Base-by-base conservation (phyloP, 306 rosid species). In the Pyrus bretschneideri region DNA sequence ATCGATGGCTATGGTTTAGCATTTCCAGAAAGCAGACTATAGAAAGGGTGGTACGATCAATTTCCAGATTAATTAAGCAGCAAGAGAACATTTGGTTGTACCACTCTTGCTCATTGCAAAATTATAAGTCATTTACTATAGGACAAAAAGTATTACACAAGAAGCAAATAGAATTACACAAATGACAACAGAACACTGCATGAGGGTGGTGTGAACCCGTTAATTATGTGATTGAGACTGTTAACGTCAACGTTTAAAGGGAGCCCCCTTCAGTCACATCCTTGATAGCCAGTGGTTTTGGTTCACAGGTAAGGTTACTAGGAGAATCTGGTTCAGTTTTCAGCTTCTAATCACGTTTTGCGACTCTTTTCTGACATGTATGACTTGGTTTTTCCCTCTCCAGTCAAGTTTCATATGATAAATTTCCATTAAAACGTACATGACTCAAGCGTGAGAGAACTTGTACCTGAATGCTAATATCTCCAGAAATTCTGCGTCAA, bases 391-490 rank as follows among this genome's bases (percentile, higher is more conserved):
- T 76, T 61, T 19, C n/a, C 31, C 13, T 22, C 35, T 59, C 59
- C 12, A 66, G 14, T 55, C 38, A 18, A 67, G n/a, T 76, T 40
- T 19, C 12, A 54, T 31, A 27, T 31, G 9, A 29, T 69, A 8
- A 3, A 14, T 33, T 18, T 17, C 38, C 15, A 57, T 49, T 4
- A 12, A 38, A 51, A 12, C 3, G 22, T 35, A 71, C 67, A 60
- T 4, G 38, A 18, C 31, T 25, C 72, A 35, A 58, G 38, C 51
- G 8, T 19, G 21, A 12, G 64, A 6, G 71, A 70, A 62, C 51
- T 35, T 25, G 70, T 88, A 92, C 97, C 96, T 90, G 89, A 92
- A 90, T 69, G 93, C 95, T 83, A 94, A 80, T 68, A 90, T 77
- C 85, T 92, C 98, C 30, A 84, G 15, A 67, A 92, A 94, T 77